phyloP scores from a whole-genome alignment of 2,329 filamentous ascomycete species.

The Nothophoma quercina region DNA sequence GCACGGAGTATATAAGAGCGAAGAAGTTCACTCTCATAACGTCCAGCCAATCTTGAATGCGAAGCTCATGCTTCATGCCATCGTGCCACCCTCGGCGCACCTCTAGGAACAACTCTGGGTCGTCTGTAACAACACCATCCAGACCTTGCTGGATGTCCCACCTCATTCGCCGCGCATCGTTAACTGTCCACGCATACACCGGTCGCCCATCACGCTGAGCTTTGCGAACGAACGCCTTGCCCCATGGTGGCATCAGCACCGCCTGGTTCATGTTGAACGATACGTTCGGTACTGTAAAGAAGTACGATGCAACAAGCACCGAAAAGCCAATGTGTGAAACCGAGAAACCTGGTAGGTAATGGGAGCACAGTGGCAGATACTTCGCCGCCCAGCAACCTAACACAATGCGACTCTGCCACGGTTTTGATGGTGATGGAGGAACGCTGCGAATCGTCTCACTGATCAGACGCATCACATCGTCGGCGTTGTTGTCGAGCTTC shows the following conservation, averaged over 20 bases:
- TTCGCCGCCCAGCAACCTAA: conserved; percentile 84
- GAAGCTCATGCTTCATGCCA: conserved; percentile 37
- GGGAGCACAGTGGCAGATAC: conserved; percentile 70
- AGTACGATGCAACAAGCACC: conserved; percentile 72
- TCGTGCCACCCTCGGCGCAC: conserved; percentile 58
- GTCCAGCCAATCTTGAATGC: conserved; percentile 40
- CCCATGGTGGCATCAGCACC: conserved; percentile 72
- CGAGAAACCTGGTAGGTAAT: conserved; percentile 68
- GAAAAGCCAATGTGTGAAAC: conserved; percentile 75
- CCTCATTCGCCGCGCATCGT: conserved; percentile 78
- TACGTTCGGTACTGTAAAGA: conserved; percentile 71
- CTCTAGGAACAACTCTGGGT: conserved; percentile 72
- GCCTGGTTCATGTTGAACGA: conserved; percentile 80
- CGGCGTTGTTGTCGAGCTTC: conserved; percentile 73
- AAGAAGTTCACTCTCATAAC: conserved; percentile 46
- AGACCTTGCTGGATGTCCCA: conserved; percentile 74
- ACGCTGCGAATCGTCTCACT: conserved; percentile 67
- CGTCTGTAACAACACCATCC: conserved; percentile 87
- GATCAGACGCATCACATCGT: conserved; percentile 74
- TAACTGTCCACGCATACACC: conserved; percentile 87
- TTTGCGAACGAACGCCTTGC: conserved; percentile 70
- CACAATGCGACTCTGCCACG: conserved; percentile 78
- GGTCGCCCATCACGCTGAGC: conserved; percentile 64
- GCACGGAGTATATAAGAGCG: conserved; percentile 40
- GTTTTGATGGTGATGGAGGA: conserved; percentile 50